These are phyloP conservation scores for Backusella mclennaniae DNA, from an alignment of 192 early-diverging fungal genomes.

Conservation along the genomic window DNA sequence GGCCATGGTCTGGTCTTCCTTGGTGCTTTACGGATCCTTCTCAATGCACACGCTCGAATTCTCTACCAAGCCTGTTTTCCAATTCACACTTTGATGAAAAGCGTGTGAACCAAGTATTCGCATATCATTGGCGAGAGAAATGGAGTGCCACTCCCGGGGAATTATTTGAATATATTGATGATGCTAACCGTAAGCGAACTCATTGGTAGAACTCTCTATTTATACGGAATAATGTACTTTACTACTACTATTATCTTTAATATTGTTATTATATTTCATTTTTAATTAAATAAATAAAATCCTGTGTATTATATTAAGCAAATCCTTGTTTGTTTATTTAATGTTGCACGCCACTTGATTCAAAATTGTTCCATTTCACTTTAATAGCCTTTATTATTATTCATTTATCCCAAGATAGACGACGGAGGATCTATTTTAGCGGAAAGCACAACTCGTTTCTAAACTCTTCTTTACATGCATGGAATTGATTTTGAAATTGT, in stretches of 20 bases:
- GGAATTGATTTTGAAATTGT: too few relatives aligned
- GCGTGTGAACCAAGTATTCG: conserved; percentile 18
- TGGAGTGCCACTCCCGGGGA: conserved; percentile 2
- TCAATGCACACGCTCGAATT: conserved; percentile 21
- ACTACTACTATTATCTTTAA: neutral
- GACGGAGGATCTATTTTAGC: too few relatives aligned
- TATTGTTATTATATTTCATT: neutral
- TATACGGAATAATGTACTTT: neutral
- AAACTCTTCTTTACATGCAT: too few relatives aligned
- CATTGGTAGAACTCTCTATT: neutral
- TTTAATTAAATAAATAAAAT: neutral
- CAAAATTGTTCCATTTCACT: too few relatives aligned
- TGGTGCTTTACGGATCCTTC: conserved; percentile 40
- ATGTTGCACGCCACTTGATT: too few relatives aligned
- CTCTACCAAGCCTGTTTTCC: conserved; percentile 17
- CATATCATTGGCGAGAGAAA: conserved; percentile 27
- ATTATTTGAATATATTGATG: conserved; percentile 5
- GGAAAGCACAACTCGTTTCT: too few relatives aligned
- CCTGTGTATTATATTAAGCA: neutral
- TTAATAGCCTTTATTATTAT: too few relatives aligned
- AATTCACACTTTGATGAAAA: conserved; percentile 9
- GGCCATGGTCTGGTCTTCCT: conserved; percentile 34
- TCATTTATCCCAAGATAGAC: too few relatives aligned
- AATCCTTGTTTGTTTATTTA: too few relatives aligned
- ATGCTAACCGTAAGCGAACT: neutral